phyloP scores from a whole-genome alignment of 257 asterid genomes.

The Salvia hispanica region DNA sequence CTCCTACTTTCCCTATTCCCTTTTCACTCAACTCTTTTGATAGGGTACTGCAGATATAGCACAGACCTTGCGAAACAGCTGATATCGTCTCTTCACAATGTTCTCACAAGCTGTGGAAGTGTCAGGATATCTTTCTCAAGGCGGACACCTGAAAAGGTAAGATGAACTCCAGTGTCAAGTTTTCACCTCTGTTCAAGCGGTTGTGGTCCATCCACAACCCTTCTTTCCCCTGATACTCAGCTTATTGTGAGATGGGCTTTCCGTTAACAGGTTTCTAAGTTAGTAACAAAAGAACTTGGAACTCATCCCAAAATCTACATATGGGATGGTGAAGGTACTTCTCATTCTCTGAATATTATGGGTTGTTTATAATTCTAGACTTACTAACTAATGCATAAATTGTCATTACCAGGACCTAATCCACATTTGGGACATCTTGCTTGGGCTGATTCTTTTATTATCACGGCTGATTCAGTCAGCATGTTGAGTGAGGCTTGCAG shows the following conservation, averaged over 20 bases:
- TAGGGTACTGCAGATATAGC: constrained; percentile 88
- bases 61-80: constrained; percentile 86
- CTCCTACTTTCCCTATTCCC: background rate
- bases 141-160: constrained; percentile 89
- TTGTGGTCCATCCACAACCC: constrained; percentile 4
- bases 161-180: constrained; percentile 22
- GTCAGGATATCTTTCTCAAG: constrained; percentile 93
- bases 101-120: constrained; percentile 83
- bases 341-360: constrained; percentile 3
- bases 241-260: constrained; percentile 22
- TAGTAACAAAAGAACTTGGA: constrained; percentile 75
- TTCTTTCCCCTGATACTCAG: constrained; percentile 6
- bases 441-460: constrained; percentile 89
- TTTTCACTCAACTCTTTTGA: constrained; percentile 25
- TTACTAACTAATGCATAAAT: constrained; percentile 29
- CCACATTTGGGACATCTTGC: constrained; percentile 97
- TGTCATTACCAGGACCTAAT: constrained; percentile 69
- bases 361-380: constrained; percentile 4
- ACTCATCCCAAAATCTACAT: constrained; percentile 71
- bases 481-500: constrained; percentile 98
- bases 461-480: constrained; percentile 96
- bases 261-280: constrained; percentile 53
- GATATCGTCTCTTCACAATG: constrained; percentile 67
- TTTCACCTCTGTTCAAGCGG: constrained; percentile 18
- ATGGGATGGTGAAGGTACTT: constrained; percentile 93